phyloP scores from a whole-genome alignment of 192 early-diverging fungal species.

The Chytriomyces confervae region DNA sequence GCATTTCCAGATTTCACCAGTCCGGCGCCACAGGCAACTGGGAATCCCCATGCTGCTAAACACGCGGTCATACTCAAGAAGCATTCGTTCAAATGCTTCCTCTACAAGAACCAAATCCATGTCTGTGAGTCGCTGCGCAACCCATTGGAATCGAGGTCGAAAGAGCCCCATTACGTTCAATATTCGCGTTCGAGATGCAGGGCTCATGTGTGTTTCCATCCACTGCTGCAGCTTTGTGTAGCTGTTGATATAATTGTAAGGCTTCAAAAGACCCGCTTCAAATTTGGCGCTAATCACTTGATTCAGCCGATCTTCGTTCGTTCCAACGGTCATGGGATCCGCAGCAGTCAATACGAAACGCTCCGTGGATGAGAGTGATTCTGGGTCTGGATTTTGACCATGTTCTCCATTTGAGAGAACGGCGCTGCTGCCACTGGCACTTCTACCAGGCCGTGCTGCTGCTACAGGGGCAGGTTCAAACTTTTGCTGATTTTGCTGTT shows the following conservation, averaged over 20 bases:
- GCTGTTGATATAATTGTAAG: conserved; percentile 95
- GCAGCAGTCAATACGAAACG: conserved; percentile 92
- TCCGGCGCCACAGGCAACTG: conserved; percentile 93
- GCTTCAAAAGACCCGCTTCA: conserved; percentile 92
- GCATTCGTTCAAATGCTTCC: conserved; percentile 92
- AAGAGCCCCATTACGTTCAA: conserved; percentile 87
- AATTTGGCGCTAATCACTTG: conserved; percentile 95
- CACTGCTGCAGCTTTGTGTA: conserved; percentile 88
- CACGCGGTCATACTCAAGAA: conserved; percentile 94
- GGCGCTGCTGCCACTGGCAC: neutral
- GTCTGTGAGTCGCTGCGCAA: conserved; percentile 90
- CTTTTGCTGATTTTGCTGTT: conserved; percentile 4
- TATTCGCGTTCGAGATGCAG: conserved; percentile 75
- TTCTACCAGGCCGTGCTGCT: neutral
- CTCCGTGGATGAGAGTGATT: conserved; percentile 65
- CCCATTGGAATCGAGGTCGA: conserved; percentile 83
- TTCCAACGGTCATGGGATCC: conserved; percentile 81
- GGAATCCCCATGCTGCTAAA: conserved; percentile 96
- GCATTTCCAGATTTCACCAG: conserved; percentile 95
- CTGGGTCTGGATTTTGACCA: conserved; percentile 46
- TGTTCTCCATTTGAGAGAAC: neutral
- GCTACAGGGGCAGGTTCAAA: conserved; percentile 13
- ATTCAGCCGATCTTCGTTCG: conserved; percentile 84
- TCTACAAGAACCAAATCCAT: conserved; percentile 94
- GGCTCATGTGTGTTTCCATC: conserved; percentile 87